Evolutionary conservation across 192 early-diverging fungal genomes (phyloP), one percentile per base, ranked within the genome.

Genomic region (Umbelopsis isabellina): DNA sequence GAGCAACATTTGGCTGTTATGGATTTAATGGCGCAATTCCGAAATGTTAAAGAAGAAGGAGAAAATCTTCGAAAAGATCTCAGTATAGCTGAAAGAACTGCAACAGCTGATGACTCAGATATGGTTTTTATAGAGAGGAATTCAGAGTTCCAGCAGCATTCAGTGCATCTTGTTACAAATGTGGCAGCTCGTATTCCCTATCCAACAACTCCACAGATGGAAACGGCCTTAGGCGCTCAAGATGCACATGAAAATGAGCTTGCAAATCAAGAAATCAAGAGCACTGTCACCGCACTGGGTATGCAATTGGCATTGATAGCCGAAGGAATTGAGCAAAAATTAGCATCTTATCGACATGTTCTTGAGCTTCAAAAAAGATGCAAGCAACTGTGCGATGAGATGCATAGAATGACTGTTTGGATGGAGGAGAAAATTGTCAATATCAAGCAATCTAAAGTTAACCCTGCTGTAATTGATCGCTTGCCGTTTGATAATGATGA

Each of bases 21-120:
- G 0, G 82, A 83, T 46, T 83, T 81, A 23, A 27, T 81, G 41
- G 47, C 69, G 3, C 71, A 73, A 20, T 68, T 52, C 20, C 67
- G 72, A 46, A 27, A 49, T 23, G 45, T 79, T 16, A 79, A 69
- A 15, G 30, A 45, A 22, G 68, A 73, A 46, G 71, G 70, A 18
- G 71, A 75, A 15, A 46, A 18, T 5, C 41, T 79, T 45, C 73
- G 70, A 21, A 50, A 47, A 11, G 72, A 71, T 37, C 49, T 75
- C 16, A 65, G 46, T 61, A 53, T 67, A 20, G 75, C 52, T 25
- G 73, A 52, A 51, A 53, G 45, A 25, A 51, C 71, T n/a, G 25
- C 45, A 16, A 78, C 66, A 30, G 41, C 37, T 46, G 71, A 52
- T 10, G 66, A 72, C 25, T 47, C 61, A 51, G 58, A 75, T 48